Conservation (phyloP, 2,329 filamentous ascomycete genomes). For the Ustulina deusta region DNA sequence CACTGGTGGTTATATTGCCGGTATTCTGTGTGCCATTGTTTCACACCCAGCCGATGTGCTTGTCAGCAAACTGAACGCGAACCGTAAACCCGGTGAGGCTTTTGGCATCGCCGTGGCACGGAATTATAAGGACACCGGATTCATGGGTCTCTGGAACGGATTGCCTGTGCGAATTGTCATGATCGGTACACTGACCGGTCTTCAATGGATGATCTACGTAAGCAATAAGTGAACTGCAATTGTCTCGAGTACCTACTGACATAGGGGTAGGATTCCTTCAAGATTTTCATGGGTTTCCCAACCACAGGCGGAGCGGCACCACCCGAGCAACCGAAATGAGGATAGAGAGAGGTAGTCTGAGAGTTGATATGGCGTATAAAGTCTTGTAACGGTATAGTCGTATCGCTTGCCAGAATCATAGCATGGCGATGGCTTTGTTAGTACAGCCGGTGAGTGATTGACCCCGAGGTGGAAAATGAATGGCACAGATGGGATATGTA, state of each 20-base stretch:
- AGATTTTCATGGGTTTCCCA: slow-evolving; percentile 88
- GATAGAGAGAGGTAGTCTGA: slow-evolving; percentile 26
- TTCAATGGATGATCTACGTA: slow-evolving; percentile 95
- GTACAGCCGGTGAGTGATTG: slow-evolving; percentile 3
- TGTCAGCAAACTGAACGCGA: slow-evolving; percentile 91
- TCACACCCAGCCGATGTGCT: slow-evolving; percentile 88
- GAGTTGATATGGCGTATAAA: background rate
- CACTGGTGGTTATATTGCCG: slow-evolving; percentile 83
- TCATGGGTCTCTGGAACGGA: slow-evolving; percentile 91
- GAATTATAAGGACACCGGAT: slow-evolving; percentile 90
- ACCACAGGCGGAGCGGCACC: slow-evolving; percentile 78
- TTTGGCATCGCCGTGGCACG: slow-evolving; percentile 80
- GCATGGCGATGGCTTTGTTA: slow-evolving; percentile 13
- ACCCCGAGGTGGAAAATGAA: background rate
- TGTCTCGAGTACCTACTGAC: slow-evolving; percentile 31
- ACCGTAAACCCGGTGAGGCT: slow-evolving; percentile 79
- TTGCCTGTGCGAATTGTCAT: slow-evolving; percentile 87
- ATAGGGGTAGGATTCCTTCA: slow-evolving; percentile 76
- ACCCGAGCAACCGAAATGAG: slow-evolving; percentile 64
- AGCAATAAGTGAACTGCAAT: slow-evolving; percentile 52
- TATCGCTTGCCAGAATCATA: background rate
- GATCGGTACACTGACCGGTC: slow-evolving; percentile 83
- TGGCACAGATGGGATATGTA: background rate
- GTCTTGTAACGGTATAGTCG: background rate
- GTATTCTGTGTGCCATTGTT: slow-evolving; percentile 87